A percentile compares a stretch with the other conserved stretches of the same genome.
phyloP scores from a whole-genome alignment of 306 rosid genomes.

The Cucumis sativus region DNA sequence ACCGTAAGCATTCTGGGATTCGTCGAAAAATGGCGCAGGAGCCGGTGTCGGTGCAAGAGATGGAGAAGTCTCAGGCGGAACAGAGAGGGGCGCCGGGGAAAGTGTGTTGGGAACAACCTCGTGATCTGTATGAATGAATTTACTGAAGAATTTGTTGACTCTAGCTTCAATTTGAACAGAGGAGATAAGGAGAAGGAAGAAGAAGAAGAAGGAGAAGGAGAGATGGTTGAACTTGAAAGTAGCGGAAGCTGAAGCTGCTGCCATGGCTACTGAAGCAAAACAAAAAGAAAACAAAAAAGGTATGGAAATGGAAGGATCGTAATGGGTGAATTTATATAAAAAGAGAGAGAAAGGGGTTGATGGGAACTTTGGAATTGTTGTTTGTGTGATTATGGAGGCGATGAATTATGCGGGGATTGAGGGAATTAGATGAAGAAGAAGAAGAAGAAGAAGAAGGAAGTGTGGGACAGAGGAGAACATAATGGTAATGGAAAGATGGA shows the following conservation, averaged over 20 bases:
- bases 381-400: background rate
- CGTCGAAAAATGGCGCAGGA: constrained; percentile 19
- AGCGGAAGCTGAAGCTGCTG: constrained; percentile 6
- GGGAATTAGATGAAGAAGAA: constrained; percentile 19
- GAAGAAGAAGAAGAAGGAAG: background rate
- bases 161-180: constrained; percentile 41
- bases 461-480: constrained; percentile 33
- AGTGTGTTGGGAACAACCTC: constrained; percentile 7
- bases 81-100: background rate
- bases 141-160: constrained; percentile 31
- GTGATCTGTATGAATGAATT: constrained; percentile 18
- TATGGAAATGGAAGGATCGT: background rate
- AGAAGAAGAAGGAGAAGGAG: constrained; percentile 19
- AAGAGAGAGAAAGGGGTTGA: background rate
- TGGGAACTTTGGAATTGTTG: background rate
- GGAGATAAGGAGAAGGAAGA: constrained; percentile 23
- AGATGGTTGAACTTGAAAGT: constrained; percentile 14
- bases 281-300: background rate
- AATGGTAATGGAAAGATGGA: constrained; percentile 3
- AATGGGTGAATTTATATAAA: constrained; percentile 25
- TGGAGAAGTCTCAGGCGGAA: background rate
- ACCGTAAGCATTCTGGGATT: constrained; percentile 37
- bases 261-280: background rate
- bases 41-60: constrained; percentile 23
- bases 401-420: constrained; percentile 50